Base-by-base conservation (phyloP, 768 basidiomycete species). In the Mycena epipterygia region DNA sequence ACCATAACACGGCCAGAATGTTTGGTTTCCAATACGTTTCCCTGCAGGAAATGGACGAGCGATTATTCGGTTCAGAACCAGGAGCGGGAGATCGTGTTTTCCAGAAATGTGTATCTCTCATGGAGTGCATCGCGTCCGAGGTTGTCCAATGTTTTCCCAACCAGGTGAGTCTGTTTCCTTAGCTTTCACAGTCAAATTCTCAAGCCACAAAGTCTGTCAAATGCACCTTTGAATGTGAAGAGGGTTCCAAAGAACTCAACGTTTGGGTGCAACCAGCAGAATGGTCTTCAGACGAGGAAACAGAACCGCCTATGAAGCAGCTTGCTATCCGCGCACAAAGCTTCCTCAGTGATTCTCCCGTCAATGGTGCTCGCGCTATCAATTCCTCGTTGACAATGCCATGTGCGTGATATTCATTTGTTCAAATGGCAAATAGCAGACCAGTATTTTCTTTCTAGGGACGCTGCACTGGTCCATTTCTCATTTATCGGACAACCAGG, bases 11-110 rank as follows among this genome's bases (percentile, higher is more conserved):
- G 0, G 89, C 89, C 9, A 87, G 88, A 21, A 88, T 98, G 57
- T 96, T 96, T 75, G 97, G 97, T 1, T 98, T 98, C 84, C 95
- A 98, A 79, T 99, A 99, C 77, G 81, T 97, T 33, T 88, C 96
- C 1, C 81, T 97, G 51, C 84, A 88, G 51, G 95, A 97, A 78
- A 95, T 99, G 92, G 97, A 99, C 71, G 84, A 87, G 46, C 86
- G 89, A 19, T 78, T 98, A 1, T 97, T 91, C 75, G 96, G 96
- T 0, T 35, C 77, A 41, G 78, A 76, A 5, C 75, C 79, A 9
- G 88, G 85, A 6, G 82, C 86, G n/a, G 97, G 95, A 2, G 85
- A 91, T 30, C 87, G 87, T 53, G 88, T 95, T 1, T 99, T 98
- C 81, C 84, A 87, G 59, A 90, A 92, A 75, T 93, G 92, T 67